Evolutionary conservation across 1,139 yeast genomes (phyloP).

Genomic region (Pneumocystis oryctolagi): DNA sequence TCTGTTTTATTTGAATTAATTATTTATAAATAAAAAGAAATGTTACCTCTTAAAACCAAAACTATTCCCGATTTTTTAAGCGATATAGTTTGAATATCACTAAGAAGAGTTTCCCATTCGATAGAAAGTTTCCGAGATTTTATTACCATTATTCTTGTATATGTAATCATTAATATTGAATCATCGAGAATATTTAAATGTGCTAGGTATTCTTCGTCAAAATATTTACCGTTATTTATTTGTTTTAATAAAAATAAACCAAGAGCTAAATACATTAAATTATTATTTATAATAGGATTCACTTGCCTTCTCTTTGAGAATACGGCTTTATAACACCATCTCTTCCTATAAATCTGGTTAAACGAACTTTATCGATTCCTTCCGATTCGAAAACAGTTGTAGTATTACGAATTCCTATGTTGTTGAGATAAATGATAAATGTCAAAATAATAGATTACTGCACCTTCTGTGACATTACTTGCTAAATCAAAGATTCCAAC

Average conservation of each 20-base stretch:
- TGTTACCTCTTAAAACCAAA: conserved; percentile 38
- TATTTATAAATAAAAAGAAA: neutral
- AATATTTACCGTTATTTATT: conserved; percentile 64
- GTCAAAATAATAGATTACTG: neutral
- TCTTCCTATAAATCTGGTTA: conserved; percentile 59
- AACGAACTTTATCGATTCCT: conserved; percentile 62
- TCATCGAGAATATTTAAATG: conserved; percentile 64
- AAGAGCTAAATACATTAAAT: conserved; percentile 20
- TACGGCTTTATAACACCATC: conserved; percentile 62
- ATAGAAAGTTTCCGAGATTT: conserved; percentile 45
- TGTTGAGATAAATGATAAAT: neutral
- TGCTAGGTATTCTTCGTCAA: conserved; percentile 63
- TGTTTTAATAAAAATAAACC: conserved; percentile 88
- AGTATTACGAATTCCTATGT: conserved; percentile 64
- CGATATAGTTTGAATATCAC: conserved; percentile 49
- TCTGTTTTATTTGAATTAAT: neutral
- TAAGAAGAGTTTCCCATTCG: conserved; percentile 53
- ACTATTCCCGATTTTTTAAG: conserved; percentile 70
- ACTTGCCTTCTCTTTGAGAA: conserved; percentile 60
- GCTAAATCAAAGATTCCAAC: conserved; percentile 91
- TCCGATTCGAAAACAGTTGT: conserved; percentile 81
- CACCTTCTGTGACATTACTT: conserved; percentile 62
- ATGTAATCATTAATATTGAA: conserved; percentile 61
- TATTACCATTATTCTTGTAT: conserved; percentile 52
- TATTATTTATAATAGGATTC: neutral